Evolutionary conservation across 345 rosid genomes (phyloP), one percentile per base, ranked within the genome.

Genomic region (Murraya paniculata): DNA sequence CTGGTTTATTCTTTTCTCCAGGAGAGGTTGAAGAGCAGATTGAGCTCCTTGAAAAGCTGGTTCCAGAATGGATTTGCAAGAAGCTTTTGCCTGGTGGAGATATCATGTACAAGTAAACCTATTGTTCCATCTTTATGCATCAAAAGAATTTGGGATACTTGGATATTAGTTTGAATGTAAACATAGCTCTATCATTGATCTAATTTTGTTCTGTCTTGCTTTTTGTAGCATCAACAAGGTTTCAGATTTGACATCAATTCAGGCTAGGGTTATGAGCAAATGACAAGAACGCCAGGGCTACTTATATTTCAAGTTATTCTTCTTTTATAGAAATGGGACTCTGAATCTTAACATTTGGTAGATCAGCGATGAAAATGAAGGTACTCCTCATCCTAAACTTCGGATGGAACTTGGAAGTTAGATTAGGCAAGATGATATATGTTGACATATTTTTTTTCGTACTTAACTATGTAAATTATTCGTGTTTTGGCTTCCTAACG

Each of bases 1-100:
- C 16, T 64, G 22, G 7, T 70, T 30, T 11, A 21, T 28, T 79
- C 16, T 33, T 70, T 69, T 68, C 60, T 77, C n/a, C 82, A 89
- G 91, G 81, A 31, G 89, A 87, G 81, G 89, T 83, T 27, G 92
- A 87, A 80, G 87, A 87, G 61, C 86, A 87, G 68, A 81, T 86
- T 68, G 87, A 85, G 71, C 82, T 78, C 72, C 89, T 87, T 64
- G 90, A 84, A 77, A 84, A 87, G 71, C 72, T 80, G 67, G 83
- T 83, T 60, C 90, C 92, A 60, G 89, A 82, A 55, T 89, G 92
- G 92, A 81, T 87, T 67, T 81, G 74, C 72, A 75, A n/a, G 83
- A 82, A 75, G 67, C 72, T 50, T 64, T 72, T 79, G 16, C 80
- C 86, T 33, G 45, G 84, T 22, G 90, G 90, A 36, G 88, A 83